Conservation (phyloP, 495 filamentous ascomycete species). For the Daldinia caldariorum region DNA sequence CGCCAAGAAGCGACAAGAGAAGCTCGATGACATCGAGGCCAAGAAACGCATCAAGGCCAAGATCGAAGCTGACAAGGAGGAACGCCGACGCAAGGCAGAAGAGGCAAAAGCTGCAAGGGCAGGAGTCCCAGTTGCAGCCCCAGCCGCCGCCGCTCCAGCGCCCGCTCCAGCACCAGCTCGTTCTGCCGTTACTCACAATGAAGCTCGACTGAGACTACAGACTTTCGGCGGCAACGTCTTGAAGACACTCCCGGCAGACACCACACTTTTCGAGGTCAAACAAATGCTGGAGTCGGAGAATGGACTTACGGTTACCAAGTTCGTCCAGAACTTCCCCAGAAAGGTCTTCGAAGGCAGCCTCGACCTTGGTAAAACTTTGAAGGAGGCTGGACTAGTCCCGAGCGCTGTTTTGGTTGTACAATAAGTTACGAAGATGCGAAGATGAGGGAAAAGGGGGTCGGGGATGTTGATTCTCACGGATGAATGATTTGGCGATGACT, state of each 20-base stretch:
- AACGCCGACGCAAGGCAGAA: constrained; percentile 82
- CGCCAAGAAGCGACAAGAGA: constrained; percentile 82
- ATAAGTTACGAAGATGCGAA: constrained; percentile 43
- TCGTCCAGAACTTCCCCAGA: constrained; percentile 85
- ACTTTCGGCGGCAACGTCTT: constrained; percentile 75
- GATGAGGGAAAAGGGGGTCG: constrained; percentile 12
- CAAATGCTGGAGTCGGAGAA: constrained; percentile 72
- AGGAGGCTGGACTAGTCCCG: constrained; percentile 89
- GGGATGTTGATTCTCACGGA: constrained; percentile 17
- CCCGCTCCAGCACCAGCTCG: constrained; percentile 49
- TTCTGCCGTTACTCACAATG: constrained; percentile 67
- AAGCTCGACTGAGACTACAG: constrained; percentile 85
- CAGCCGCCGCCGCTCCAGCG: constrained; percentile 47
- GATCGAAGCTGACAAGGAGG: constrained; percentile 91
- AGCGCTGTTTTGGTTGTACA: constrained; percentile 86
- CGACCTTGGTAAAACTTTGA: constrained; percentile 90
- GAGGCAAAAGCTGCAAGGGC: constrained; percentile 81
- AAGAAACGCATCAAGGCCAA: constrained; percentile 88
- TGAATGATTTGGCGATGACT: constrained; percentile 31
- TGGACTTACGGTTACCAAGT: constrained; percentile 68
- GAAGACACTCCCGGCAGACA: constrained; percentile 85
- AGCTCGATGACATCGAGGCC: constrained; percentile 84
- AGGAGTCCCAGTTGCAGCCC: constrained; percentile 59
- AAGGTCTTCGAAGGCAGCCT: constrained; percentile 78
- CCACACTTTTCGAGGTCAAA: constrained; percentile 93